phyloP scores from a whole-genome alignment of 176 grass and related monocot species.

The Carex scoparia region DNA sequence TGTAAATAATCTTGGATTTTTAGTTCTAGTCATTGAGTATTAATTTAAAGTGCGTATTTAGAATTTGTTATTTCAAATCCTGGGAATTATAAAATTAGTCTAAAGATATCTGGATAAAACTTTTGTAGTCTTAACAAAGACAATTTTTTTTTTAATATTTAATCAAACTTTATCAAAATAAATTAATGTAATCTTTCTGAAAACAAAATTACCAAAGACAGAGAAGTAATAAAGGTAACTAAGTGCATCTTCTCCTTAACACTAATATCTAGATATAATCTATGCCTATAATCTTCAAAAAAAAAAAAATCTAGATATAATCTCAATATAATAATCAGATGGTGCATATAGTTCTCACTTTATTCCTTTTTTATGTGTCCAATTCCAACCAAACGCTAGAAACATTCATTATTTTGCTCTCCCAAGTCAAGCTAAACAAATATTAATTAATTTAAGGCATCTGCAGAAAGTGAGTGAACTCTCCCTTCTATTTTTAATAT shows the following conservation, averaged over 20 bases:
- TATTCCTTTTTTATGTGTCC: background rate
- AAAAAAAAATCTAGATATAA: background rate
- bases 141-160: background rate
- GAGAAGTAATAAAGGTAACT: background rate
- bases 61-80: conserved; percentile 2
- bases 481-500: background rate
- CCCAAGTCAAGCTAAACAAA: background rate
- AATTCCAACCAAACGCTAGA: background rate
- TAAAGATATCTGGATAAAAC: background rate
- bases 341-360: conserved; percentile 16
- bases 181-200: too few species aligned
- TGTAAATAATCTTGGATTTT: too few species aligned
- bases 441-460: background rate
- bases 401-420: background rate
- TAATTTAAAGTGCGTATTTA: background rate
- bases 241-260: background rate
- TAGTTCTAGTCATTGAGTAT: too few species aligned
- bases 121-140: background rate
- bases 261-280: conserved; percentile 1
- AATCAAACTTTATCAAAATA: too few species aligned
- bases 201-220: too few species aligned
- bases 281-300: background rate
- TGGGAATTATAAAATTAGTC: background rate
- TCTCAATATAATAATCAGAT: conserved; percentile 16
- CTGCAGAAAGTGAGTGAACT: background rate